These are phyloP conservation scores for Tolypocladium tundrense DNA, from an alignment of 2,329 filamentous ascomycete species.

Conservation along the genomic window DNA sequence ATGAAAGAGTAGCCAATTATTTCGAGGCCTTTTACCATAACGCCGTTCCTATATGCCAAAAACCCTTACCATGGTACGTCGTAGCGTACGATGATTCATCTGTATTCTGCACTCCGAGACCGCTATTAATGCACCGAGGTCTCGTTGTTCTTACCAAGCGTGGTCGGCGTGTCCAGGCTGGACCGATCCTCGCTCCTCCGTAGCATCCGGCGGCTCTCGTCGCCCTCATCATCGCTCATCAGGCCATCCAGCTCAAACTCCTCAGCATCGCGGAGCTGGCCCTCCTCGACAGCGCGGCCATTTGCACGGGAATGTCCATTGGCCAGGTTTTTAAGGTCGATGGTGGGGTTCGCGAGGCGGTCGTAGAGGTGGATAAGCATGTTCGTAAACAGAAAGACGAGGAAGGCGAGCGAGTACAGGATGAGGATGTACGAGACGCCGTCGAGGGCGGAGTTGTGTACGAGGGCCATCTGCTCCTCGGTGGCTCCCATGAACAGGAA, in stretches of 20 bases:
- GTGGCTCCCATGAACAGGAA: conserved; percentile 98
- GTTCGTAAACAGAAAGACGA: conserved; percentile 84
- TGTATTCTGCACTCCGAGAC: not conserved
- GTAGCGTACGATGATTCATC: not conserved
- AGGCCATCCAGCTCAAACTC: conserved; percentile 90
- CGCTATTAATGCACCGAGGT: conserved; percentile 12
- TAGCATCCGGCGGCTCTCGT: conserved; percentile 30
- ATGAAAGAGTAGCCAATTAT: not conserved
- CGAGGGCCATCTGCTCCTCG: conserved; percentile 84
- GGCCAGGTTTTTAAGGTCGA: conserved; percentile 23
- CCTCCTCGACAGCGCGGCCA: conserved; percentile 32
- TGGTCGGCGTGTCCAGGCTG: conserved; percentile 32
- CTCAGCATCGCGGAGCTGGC: conserved; percentile 66
- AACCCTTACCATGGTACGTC: not conserved
- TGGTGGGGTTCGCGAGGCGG: conserved; percentile 33
- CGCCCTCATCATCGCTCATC: conserved; percentile 80
- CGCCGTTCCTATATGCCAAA: not conserved
- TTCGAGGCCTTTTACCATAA: not conserved
- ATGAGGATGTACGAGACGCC: conserved; percentile 91
- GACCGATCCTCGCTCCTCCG: conserved; percentile 19
- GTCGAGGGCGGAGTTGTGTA: conserved; percentile 65
- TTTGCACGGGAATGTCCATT: conserved; percentile 24
- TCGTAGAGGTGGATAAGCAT: conserved; percentile 81
- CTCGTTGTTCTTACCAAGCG: conserved; percentile 22
- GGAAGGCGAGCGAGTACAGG: conserved; percentile 78